phyloP scores from a whole-genome alignment of 768 basidiomycete genomes.

The Amanita pseudoporphyria region DNA sequence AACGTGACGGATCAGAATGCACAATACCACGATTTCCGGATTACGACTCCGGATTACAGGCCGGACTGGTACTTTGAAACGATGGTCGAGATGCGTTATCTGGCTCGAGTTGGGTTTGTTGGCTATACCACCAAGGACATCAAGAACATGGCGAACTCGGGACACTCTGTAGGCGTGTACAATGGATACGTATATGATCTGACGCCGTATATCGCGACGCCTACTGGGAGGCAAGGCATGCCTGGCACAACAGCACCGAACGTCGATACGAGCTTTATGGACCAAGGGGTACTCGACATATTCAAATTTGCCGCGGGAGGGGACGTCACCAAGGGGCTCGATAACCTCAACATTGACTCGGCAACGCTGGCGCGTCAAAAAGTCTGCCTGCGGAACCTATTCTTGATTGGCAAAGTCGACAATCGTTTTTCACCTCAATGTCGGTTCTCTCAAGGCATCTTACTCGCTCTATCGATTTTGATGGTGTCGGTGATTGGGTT shows the following conservation, averaged over 20 bases:
- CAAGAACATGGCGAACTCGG: slow-evolving; percentile 52
- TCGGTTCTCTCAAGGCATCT: slow-evolving; percentile 82
- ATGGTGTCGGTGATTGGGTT: slow-evolving; percentile 95
- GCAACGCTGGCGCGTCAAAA: slow-evolving; percentile 63
- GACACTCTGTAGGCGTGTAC: slow-evolving; percentile 75
- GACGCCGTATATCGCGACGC: slow-evolving; percentile 65
- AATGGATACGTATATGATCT: slow-evolving; percentile 82
- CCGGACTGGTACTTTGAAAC: slow-evolving; percentile 98
- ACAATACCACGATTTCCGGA: slow-evolving; percentile 94
- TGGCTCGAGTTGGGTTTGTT: slow-evolving; percentile 78
- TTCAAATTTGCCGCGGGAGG: slow-evolving; percentile 68
- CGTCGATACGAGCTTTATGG: slow-evolving; percentile 58
- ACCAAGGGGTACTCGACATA: slow-evolving; percentile 53
- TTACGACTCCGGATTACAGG: slow-evolving; percentile 76
- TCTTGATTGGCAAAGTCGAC: slow-evolving; percentile 87
- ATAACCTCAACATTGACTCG: slow-evolving; percentile 50
- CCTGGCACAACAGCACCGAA: slow-evolving; percentile 33
- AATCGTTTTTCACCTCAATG: slow-evolving; percentile 89
- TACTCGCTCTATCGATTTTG: slow-evolving; percentile 79
- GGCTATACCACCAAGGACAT: slow-evolving; percentile 76
- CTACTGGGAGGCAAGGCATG: slow-evolving; percentile 47
- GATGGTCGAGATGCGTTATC: slow-evolving; percentile 92
- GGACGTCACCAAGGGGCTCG: slow-evolving; percentile 72
- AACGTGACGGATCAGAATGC: slow-evolving; percentile 73
- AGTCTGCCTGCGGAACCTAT: slow-evolving; percentile 87